A percentile compares a stretch with the other conserved stretches of the same genome.
These are phyloP conservation scores for Panicum miliaceum DNA, from an alignment of 176 grass and related monocot species.

Conservation along the genomic window DNA sequence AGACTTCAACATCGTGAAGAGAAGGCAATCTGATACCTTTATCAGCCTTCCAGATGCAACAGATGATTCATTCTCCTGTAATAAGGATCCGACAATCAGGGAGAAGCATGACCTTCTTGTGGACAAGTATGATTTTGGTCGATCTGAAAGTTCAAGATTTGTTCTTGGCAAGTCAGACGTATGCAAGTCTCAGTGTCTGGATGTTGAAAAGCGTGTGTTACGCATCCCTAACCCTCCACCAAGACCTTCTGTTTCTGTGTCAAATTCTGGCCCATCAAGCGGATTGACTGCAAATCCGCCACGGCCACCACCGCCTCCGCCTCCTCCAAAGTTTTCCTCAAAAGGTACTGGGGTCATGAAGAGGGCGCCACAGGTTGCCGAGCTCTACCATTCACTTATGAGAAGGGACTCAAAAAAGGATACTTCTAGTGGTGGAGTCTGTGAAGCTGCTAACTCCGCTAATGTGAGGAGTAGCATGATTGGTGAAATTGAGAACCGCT, in stretches of 20 bases:
- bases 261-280: slow-evolving; percentile 58
- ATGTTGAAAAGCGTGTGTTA: slow-evolving; percentile 79
- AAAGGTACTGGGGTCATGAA: slow-evolving; percentile 81
- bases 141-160: slow-evolving; percentile 77
- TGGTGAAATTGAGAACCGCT: slow-evolving; percentile 98
- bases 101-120: slow-evolving; percentile 60
- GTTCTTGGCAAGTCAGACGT: slow-evolving; percentile 64
- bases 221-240: slow-evolving; percentile 95
- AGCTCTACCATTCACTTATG: slow-evolving; percentile 99
- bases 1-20: slow-evolving; percentile 66
- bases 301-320: slow-evolving; percentile 73
- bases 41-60: slow-evolving; percentile 61
- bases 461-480: slow-evolving; percentile 97
- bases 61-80: slow-evolving; percentile 54
- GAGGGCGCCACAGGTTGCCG: slow-evolving; percentile 94
- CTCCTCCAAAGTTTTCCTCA: slow-evolving; percentile 73
- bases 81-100: slow-evolving; percentile 48
- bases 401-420: slow-evolving; percentile 94
- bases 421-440: slow-evolving; percentile 71
- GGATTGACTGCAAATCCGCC: slow-evolving; percentile 55
- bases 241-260: slow-evolving; percentile 74
- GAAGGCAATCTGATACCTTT: slow-evolving; percentile 97
- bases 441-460: slow-evolving; percentile 69
- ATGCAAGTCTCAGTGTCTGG: slow-evolving; percentile 61
- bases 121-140: slow-evolving; percentile 66